phyloP scores from a whole-genome alignment of 2,329 filamentous ascomycete species.

The Claviceps cyperi region DNA sequence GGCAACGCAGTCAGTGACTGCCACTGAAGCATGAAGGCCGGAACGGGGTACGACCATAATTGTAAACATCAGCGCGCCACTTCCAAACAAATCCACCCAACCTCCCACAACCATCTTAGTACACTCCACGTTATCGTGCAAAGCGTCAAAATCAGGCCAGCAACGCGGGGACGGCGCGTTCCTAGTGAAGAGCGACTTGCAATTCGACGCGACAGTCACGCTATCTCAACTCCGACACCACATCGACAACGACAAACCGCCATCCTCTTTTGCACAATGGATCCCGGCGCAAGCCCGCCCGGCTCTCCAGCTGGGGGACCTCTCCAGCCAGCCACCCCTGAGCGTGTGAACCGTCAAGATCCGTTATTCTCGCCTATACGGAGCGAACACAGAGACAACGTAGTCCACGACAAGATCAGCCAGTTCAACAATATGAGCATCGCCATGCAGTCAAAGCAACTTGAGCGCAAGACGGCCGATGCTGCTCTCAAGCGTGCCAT shows the following conservation, averaged over 20 bases:
- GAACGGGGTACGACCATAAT: background rate
- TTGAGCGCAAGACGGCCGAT: constrained; percentile 50
- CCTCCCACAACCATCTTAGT: background rate
- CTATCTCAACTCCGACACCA: constrained; percentile 2
- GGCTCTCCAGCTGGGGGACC: constrained; percentile 39
- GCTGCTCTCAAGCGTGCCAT: constrained; percentile 52
- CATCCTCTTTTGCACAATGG: constrained; percentile 22
- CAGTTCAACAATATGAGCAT: constrained; percentile 59
- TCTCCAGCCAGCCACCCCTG: constrained; percentile 46
- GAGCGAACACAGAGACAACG: constrained; percentile 37
- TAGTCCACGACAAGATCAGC: constrained; percentile 52
- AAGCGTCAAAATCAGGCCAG: background rate
- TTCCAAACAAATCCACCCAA: background rate
- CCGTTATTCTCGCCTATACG: constrained; percentile 22
- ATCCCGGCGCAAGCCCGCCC: constrained; percentile 31
- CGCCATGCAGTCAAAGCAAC: constrained; percentile 42
- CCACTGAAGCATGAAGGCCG: background rate
- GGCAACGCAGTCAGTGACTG: constrained; percentile 1
- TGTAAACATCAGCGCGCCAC: constrained; percentile 9
- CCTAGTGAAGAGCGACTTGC: background rate
- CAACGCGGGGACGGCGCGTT: constrained; percentile 1
- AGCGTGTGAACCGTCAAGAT: constrained; percentile 41
- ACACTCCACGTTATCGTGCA: background rate
- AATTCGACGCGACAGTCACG: background rate
- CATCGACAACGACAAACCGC: background rate